phyloP scores from a whole-genome alignment of 768 basidiomycete species.

The Lactifluus volemus region DNA sequence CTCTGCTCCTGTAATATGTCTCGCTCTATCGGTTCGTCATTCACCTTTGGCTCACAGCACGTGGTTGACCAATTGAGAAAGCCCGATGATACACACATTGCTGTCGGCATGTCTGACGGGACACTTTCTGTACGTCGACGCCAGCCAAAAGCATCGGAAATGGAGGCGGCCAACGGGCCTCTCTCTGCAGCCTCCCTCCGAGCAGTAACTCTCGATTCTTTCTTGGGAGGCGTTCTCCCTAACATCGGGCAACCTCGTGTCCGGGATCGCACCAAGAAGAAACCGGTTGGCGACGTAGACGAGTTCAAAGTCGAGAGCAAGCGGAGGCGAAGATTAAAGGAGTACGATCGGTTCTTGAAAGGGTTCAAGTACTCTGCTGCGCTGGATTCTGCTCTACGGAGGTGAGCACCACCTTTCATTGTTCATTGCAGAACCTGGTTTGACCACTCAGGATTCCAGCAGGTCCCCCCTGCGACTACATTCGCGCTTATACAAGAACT shows the following conservation, averaged over 20 bases:
- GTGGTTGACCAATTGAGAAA: conserved; percentile 27
- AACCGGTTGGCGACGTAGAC: conserved; percentile 50
- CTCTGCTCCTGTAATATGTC: conserved; percentile 81
- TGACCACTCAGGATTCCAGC: conserved; percentile 34
- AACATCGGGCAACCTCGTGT: conserved; percentile 46
- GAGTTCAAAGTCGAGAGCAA: conserved; percentile 74
- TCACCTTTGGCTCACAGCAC: neutral
- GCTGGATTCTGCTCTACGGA: conserved; percentile 81
- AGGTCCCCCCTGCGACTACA: conserved; percentile 72
- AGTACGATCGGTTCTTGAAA: conserved; percentile 87
- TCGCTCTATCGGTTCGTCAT: conserved; percentile 78
- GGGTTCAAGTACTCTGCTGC: conserved; percentile 92
- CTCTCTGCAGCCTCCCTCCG: conserved; percentile 35
- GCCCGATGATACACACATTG: conserved; percentile 96
- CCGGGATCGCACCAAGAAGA: conserved; percentile 40
- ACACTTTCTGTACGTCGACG: conserved; percentile 94
- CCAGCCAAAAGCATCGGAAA: conserved; percentile 64
- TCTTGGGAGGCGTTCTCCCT: conserved; percentile 47
- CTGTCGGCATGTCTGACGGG: conserved; percentile 96
- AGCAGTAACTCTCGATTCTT: conserved; percentile 57
- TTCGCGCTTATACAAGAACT: conserved; percentile 93
- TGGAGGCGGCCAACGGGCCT: conserved; percentile 27
- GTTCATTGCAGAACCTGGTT: neutral
- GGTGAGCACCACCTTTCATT: conserved; percentile 32
- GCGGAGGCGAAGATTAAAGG: conserved; percentile 61